These are phyloP conservation scores for Trichoderma atrobrunneum DNA, from an alignment of 2,329 filamentous ascomycete genomes.

Conservation along the genomic window DNA sequence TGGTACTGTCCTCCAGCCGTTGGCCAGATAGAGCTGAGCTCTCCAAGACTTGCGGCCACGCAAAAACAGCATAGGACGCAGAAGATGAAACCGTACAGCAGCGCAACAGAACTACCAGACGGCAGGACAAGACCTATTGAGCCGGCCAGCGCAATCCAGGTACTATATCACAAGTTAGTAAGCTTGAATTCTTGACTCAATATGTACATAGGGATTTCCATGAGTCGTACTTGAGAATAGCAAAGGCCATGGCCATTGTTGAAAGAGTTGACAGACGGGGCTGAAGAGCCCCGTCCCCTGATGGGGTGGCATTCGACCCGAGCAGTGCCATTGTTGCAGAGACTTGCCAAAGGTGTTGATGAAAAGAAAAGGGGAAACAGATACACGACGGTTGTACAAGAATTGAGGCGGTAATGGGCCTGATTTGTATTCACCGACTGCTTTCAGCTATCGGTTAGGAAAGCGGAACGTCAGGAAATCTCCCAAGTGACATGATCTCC, in stretches of 20 bases:
- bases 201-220: fast-evolving
- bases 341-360: neutral
- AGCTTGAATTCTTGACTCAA: neutral
- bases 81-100: slow-evolving; percentile 7
- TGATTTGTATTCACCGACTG: slow-evolving; percentile 12
- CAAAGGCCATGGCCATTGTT: slow-evolving; percentile 13
- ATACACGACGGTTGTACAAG: neutral
- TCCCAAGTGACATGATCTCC: slow-evolving; percentile 6
- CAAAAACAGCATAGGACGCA: slow-evolving; percentile 3
- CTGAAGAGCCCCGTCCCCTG: slow-evolving; percentile 11
- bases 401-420: neutral
- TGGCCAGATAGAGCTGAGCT: slow-evolving; percentile 8
- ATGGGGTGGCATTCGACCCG: neutral
- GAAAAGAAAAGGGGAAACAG: neutral
- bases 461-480: neutral
- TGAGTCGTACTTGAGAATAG: slow-evolving; percentile 1
- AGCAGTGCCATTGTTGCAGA: neutral
- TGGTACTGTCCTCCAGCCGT: slow-evolving; percentile 9
- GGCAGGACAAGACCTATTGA: slow-evolving; percentile 9
- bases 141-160: slow-evolving; percentile 9
- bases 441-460: neutral
- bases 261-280: slow-evolving; percentile 6
- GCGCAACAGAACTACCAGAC: neutral
- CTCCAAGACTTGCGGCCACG: slow-evolving; percentile 5
- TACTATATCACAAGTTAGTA: neutral